phyloP scores from a whole-genome alignment of 2,329 filamentous ascomycete species.

The Xylariaceae sp. region DNA sequence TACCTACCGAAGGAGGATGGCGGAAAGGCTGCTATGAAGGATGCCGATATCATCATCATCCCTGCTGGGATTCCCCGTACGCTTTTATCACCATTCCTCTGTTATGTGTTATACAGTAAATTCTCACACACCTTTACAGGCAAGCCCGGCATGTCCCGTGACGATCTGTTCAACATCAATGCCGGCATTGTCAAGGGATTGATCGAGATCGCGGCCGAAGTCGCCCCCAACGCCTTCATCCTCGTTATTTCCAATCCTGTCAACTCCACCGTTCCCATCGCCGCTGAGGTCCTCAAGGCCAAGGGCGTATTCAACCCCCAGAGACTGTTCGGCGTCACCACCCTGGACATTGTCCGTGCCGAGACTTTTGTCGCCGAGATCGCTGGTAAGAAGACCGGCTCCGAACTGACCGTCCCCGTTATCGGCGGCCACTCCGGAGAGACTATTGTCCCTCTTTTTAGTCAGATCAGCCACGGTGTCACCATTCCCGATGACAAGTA shows the following conservation, averaged over 20 bases:
- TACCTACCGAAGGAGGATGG: conserved; percentile 84
- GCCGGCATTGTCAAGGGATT: conserved; percentile 95
- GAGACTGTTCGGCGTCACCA: conserved; percentile 97
- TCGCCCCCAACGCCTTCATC: conserved; percentile 87
- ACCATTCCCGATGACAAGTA: conserved; percentile 85
- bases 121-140: conserved; percentile 48
- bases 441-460: conserved; percentile 97
- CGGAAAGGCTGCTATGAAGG: conserved; percentile 81
- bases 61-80: conserved; percentile 95
- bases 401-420: conserved; percentile 81
- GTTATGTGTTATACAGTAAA: conserved; percentile 1
- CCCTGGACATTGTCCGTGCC: conserved; percentile 94
- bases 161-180: conserved; percentile 99
- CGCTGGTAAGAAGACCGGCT: conserved; percentile 73
- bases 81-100: conserved; percentile 31
- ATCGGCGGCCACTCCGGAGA: conserved; percentile 96
- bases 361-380: conserved; percentile 93
- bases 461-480: conserved; percentile 75
- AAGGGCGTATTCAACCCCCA: conserved; percentile 91
- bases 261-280: conserved; percentile 97
- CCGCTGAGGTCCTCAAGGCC: conserved; percentile 91
- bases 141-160: conserved; percentile 98
- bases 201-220: conserved; percentile 80
- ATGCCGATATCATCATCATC: conserved; percentile 93
- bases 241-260: conserved; percentile 99